Evolutionary conservation across 2,329 filamentous ascomycete genomes (phyloP).

Genomic region (Alternaria rosae): DNA sequence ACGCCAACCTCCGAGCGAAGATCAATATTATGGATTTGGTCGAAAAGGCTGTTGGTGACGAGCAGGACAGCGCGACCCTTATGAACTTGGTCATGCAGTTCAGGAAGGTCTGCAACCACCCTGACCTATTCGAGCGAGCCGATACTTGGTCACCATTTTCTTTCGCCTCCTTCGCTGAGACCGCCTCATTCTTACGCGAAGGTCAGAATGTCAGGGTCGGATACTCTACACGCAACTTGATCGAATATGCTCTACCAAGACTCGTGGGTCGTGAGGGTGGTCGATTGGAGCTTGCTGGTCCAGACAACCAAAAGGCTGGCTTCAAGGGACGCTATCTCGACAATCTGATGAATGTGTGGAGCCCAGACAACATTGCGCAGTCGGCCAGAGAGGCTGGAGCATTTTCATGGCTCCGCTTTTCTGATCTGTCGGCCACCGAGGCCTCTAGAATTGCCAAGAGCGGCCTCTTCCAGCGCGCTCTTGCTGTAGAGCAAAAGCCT

Average conservation of each 20-base stretch:
- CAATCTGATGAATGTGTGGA: slow-evolving; percentile 91
- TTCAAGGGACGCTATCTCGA: slow-evolving; percentile 79
- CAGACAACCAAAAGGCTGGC: slow-evolving; percentile 76
- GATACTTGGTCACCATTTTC: slow-evolving; percentile 89
- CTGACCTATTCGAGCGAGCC: slow-evolving; percentile 93
- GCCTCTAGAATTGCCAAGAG: slow-evolving; percentile 72
- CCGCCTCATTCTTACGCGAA: slow-evolving; percentile 91
- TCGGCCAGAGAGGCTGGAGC: slow-evolving; percentile 68
- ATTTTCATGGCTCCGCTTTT: slow-evolving; percentile 92
- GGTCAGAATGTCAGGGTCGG: slow-evolving; percentile 78
- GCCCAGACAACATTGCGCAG: slow-evolving; percentile 75
- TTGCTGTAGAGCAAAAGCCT: slow-evolving; percentile 60
- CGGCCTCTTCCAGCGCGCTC: slow-evolving; percentile 76
- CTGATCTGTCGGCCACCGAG: slow-evolving; percentile 77
- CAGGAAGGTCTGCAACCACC: slow-evolving; percentile 98
- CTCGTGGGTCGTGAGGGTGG: slow-evolving; percentile 84
- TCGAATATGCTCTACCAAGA: slow-evolving; percentile 83
- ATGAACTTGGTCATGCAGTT: slow-evolving; percentile 99
- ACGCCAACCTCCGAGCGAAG: slow-evolving; percentile 90
- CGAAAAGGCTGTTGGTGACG: slow-evolving; percentile 94
- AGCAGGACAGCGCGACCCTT: slow-evolving; percentile 91
- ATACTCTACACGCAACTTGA: slow-evolving; percentile 86
- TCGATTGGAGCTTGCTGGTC: slow-evolving; percentile 75
- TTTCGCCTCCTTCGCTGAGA: slow-evolving; percentile 89
- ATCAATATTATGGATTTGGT: slow-evolving; percentile 99